Evolutionary conservation across 2,329 filamentous ascomycete species (phyloP).

Genomic region (Alternaria angustiovoidea): DNA sequence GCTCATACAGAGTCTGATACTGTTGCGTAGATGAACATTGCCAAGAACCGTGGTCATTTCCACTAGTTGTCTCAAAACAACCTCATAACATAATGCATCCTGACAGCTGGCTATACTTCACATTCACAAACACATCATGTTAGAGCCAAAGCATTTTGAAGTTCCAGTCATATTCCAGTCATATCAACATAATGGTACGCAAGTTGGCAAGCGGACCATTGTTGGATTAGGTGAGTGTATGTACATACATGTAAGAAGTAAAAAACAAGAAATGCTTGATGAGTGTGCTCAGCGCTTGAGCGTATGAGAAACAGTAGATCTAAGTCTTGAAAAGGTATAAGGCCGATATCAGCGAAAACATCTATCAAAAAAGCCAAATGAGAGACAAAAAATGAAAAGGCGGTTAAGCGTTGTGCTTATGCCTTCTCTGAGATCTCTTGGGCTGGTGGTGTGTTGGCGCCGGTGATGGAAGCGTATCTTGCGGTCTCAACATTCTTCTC

Average conservation of each 20-base stretch:
- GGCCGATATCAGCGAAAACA: neutral
- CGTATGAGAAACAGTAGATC: constrained; percentile 9
- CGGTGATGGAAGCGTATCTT: constrained; percentile 24
- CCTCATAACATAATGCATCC: neutral
- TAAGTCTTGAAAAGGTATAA: constrained; percentile 1
- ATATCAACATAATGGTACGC: constrained; percentile 4
- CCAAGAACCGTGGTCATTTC: neutral
- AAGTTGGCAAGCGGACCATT: constrained; percentile 8
- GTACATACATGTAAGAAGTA: constrained; percentile 3
- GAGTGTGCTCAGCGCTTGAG: constrained; percentile 15
- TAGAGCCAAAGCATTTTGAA: neutral
- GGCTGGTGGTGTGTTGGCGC: constrained; percentile 10
- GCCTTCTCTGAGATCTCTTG: constrained; percentile 26
- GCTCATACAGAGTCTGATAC: constrained; percentile 40
- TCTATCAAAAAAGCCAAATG: neutral
- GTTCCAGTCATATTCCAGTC: neutral
- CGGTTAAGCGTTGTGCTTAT: constrained; percentile 1
- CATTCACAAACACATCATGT: too few species aligned
- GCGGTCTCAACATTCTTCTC: constrained; percentile 19
- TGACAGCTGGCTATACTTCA: neutral
- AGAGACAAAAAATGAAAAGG: neutral
- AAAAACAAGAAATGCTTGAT: constrained; percentile 3
- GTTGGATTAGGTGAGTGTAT: constrained; percentile 5
- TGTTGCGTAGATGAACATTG: neutral
- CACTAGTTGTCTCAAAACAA: neutral